phyloP scores from a whole-genome alignment of 169 alveolate genomes.

The Eimeria mitis region DNA sequence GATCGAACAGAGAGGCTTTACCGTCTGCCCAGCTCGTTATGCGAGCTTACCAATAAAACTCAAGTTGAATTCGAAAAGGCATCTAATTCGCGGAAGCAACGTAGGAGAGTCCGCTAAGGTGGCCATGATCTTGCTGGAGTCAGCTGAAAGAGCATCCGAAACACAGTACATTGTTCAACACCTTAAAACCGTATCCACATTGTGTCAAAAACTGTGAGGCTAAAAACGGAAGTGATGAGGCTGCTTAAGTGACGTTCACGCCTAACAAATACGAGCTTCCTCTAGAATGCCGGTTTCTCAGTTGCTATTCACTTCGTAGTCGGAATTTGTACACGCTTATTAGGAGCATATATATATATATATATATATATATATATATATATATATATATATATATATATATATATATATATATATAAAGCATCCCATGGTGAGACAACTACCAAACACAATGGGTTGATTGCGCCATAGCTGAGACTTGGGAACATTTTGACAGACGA shows the following conservation, averaged over 20 bases:
- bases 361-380: too few relatives aligned
- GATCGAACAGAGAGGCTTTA: neutral
- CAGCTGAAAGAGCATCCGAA: neutral
- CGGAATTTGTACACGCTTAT: neutral
- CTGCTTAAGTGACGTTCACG: neutral
- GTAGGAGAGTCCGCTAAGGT: conserved; percentile 54
- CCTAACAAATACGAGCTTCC: neutral
- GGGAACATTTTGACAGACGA: conserved; percentile 28
- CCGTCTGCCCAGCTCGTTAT: neutral
- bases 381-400: too few relatives aligned
- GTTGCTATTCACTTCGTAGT: neutral
- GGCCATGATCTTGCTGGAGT: conserved; percentile 55
- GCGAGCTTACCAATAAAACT: conserved; percentile 73
- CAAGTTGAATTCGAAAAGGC: conserved; percentile 81
- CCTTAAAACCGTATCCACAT: neutral
- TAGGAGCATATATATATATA: neutral
- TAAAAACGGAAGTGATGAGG: neutral
- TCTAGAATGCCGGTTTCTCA: neutral
- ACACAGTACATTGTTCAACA: neutral
- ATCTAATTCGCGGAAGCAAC: conserved; percentile 69
- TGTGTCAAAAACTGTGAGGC: neutral
- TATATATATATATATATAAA: neutral
- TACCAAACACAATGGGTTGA: neutral
- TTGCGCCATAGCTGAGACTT: neutral
- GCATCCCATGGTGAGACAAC: neutral